Percentiles rank a stretch among this genome's conserved stretches.
These are phyloP conservation scores for Kodamaea fungicola DNA, from an alignment of 1,139 yeast species.

Conservation along the genomic window DNA sequence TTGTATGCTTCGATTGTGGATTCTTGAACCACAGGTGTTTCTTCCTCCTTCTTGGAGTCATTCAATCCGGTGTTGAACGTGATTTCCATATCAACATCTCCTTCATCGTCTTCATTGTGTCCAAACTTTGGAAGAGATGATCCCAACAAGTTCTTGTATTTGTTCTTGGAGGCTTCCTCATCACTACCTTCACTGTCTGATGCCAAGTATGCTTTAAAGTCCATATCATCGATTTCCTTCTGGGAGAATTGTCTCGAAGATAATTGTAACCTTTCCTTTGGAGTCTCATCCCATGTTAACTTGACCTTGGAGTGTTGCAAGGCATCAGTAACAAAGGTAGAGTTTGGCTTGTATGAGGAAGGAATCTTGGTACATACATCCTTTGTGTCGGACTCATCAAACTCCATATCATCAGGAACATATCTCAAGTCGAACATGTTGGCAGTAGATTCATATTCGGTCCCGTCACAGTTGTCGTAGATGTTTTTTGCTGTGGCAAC, in stretches of 20 bases:
- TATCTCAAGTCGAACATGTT: conserved; percentile 90
- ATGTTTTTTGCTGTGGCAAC: conserved; percentile 69
- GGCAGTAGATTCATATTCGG: conserved; percentile 95
- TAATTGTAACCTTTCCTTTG: conserved; percentile 78
- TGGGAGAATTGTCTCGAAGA: conserved; percentile 82
- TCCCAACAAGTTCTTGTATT: conserved; percentile 63
- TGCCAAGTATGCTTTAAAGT: conserved; percentile 91
- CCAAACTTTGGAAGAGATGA: conserved; percentile 31
- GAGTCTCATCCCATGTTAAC: conserved; percentile 97
- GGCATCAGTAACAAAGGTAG: conserved; percentile 84
- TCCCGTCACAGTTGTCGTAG: conserved; percentile 86
- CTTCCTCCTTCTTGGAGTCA: conserved; percentile 31
- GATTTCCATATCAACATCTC: conserved; percentile 89
- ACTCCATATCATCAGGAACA: conserved; percentile 87
- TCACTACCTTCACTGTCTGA: conserved; percentile 67
- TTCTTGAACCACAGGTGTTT: conserved; percentile 49
- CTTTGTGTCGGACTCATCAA: conserved; percentile 67
- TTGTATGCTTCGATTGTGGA: conserved; percentile 77
- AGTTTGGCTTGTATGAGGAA: conserved; percentile 72
- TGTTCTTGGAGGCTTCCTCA: conserved; percentile 47
- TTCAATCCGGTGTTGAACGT: conserved; percentile 89
- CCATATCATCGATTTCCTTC: conserved; percentile 93
- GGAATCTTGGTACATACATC: conserved; percentile 76
- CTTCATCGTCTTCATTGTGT: conserved; percentile 48
- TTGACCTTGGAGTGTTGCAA: conserved; percentile 91